A percentile compares a stretch with the other conserved stretches of the same genome.
These are phyloP conservation scores for Lepidium africanum DNA, from an alignment of 345 rosid species.

Conservation along the genomic window DNA sequence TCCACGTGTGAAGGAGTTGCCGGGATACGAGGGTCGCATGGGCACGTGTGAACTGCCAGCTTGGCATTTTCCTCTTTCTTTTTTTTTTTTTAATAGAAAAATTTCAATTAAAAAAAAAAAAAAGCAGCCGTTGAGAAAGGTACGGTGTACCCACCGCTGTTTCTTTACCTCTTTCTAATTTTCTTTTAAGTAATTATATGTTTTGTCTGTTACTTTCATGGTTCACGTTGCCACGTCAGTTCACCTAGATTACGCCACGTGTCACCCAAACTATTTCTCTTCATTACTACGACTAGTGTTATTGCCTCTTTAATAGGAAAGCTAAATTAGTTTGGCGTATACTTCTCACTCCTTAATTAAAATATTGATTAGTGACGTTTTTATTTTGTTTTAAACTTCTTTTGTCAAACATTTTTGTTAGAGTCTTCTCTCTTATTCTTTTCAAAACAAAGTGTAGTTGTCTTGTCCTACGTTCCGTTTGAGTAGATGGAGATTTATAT, in stretches of 20 bases:
- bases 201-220: conserved; percentile 19
- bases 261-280: background rate
- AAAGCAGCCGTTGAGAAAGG: conserved; percentile 25
- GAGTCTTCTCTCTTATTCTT: too few relatives aligned
- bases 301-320: background rate
- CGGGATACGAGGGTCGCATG: conserved; percentile 28
- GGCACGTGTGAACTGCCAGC: conserved; percentile 34
- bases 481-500: too few relatives aligned
- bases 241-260: conserved; percentile 6
- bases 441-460: too few relatives aligned
- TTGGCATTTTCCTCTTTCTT: conserved; percentile 5
- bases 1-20: conserved; percentile 32
- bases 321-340: conserved; percentile 11
- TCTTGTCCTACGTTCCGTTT: too few relatives aligned
- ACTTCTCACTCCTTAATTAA: conserved; percentile 5
- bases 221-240: conserved; percentile 24
- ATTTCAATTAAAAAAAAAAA: background rate
- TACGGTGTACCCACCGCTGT: conserved; percentile 28
- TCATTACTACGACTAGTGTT: background rate
- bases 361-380: background rate
- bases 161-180: background rate
- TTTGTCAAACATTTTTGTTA: too few relatives aligned
- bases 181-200: background rate
- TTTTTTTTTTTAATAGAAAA: background rate
- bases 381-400: background rate